phyloP scores from a whole-genome alignment of 306 rosid genomes.

The Cyamopsis tetragonoloba region DNA sequence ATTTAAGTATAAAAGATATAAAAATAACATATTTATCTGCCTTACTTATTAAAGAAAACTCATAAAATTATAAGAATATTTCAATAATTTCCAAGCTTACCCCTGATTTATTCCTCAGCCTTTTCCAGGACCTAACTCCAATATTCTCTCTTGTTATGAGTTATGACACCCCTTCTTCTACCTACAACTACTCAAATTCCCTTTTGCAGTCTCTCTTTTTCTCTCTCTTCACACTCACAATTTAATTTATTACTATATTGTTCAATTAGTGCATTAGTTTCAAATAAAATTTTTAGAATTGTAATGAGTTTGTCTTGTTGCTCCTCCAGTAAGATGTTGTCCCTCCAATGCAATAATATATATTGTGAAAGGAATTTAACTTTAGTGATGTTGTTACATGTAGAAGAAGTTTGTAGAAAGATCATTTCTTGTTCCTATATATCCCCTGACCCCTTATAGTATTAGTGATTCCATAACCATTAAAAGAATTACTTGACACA shows the following conservation, averaged over 20 bases:
- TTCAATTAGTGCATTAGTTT: constrained; percentile 22
- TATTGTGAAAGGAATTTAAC: constrained; percentile 32
- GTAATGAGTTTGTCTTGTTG: constrained; percentile 25
- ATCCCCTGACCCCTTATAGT: constrained; percentile 24
- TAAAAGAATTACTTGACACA: background rate
- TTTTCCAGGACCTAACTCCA: constrained; percentile 18
- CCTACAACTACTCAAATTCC: no score
- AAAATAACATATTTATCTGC: no score
- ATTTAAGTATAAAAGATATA: no score
- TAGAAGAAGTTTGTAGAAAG: constrained; percentile 21
- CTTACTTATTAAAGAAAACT: no score
- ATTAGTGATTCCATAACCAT: background rate
- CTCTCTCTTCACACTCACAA: no score
- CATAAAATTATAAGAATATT: no score
- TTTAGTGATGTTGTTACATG: constrained; percentile 36
- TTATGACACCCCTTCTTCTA: no score
- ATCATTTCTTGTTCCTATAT: constrained; percentile 17
- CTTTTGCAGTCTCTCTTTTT: no score
- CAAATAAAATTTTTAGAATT: no score
- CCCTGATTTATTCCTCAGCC: background rate
- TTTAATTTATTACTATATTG: no score
- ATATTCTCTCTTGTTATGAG: background rate
- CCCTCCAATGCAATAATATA: constrained; percentile 4
- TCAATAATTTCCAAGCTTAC: background rate
- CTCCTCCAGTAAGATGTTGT: constrained; percentile 28